These are phyloP conservation scores for Trifolium pratense DNA, from an alignment of 306 rosid genomes.

Conservation along the genomic window DNA sequence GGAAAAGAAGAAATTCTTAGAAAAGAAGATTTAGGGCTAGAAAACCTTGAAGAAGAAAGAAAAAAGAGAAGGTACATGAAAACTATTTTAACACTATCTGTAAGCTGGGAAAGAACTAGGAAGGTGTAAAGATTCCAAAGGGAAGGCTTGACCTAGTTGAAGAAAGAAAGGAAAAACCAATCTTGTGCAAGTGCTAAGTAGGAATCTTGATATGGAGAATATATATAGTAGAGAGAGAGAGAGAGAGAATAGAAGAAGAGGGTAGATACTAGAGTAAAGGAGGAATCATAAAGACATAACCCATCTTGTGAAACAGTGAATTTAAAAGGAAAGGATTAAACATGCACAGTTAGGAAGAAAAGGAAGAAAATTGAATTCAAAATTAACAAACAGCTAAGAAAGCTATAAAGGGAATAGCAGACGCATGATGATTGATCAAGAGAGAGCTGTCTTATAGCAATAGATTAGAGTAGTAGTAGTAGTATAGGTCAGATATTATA, in stretches of 20 bases:
- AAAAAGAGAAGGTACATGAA: background rate
- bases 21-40: too few relatives aligned
- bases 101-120: background rate
- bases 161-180: background rate
- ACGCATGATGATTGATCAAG: constrained; percentile 45
- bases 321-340: constrained; percentile 41
- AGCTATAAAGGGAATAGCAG: constrained; percentile 42
- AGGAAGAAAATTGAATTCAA: constrained; percentile 7
- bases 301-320: constrained; percentile 47
- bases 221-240: background rate
- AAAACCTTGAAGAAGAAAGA: background rate
- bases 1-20: too few relatives aligned
- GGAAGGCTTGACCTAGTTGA: background rate
- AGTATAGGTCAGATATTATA: constrained; percentile 47
- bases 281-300: constrained; percentile 30
- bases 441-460: constrained; percentile 35
- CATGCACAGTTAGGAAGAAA: constrained; percentile 25
- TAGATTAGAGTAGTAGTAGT: background rate
- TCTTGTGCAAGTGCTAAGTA: background rate
- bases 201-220: background rate
- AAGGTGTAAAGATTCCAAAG: background rate
- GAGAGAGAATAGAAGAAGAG: background rate
- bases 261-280: background rate
- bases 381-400: constrained; percentile 50
- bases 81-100: background rate